These are phyloP conservation scores for Silene conica DNA, from an alignment of 148 eudicot species.

Conservation along the genomic window DNA sequence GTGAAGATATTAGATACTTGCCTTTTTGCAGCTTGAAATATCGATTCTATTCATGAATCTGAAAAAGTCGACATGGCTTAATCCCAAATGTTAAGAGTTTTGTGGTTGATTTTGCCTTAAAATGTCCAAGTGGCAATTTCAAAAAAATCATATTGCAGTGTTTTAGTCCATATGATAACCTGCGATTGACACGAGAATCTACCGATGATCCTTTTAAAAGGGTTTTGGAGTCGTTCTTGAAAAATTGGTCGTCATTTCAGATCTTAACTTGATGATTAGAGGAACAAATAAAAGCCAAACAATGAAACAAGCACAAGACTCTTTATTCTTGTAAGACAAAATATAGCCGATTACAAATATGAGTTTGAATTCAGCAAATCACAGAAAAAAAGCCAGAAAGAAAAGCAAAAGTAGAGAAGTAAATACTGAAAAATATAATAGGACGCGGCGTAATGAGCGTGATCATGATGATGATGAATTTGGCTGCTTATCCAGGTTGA, in stretches of 20 bases:
- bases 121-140: neutral
- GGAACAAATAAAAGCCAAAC: no score
- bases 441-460: neutral
- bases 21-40: neutral
- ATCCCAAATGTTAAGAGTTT: no score
- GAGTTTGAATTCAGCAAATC: neutral
- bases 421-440: neutral
- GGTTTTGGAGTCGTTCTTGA: no score
- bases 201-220: no score
- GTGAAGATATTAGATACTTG: neutral
- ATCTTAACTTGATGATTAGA: neutral
- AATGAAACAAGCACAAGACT: neutral
- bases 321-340: conserved; percentile 6
- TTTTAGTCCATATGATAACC: no score
- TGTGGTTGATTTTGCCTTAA: no score
- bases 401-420: neutral
- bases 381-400: neutral
- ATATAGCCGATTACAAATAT: neutral
- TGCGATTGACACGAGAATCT: no score
- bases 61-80: no score
- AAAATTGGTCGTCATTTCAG: neutral
- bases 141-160: neutral
- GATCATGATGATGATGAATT: no score
- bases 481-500: neutral
- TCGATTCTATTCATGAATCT: no score